Evolutionary conservation across 139 green algal species (phyloP).

Genomic region (Chlorella vulgaris): DNA sequence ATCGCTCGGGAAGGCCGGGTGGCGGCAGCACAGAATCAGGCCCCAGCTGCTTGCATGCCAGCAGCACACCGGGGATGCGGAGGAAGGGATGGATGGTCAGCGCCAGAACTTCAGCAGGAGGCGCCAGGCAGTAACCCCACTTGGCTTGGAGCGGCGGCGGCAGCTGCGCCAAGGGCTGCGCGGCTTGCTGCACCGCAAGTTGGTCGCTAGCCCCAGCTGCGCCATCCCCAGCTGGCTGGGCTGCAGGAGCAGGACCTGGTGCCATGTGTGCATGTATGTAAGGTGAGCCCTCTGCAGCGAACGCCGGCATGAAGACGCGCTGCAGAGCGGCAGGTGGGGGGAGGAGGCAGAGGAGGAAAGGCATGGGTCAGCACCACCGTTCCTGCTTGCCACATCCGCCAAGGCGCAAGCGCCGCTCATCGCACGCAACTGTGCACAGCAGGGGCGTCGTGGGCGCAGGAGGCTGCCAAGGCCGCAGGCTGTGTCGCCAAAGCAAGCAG

Average conservation of each 20-base stretch:
- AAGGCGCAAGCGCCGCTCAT: no score
- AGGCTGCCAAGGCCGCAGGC: no score
- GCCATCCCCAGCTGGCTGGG: background rate
- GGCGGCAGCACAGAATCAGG: background rate
- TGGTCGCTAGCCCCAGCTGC: background rate
- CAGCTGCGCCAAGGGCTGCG: background rate
- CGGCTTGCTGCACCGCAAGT: no score
- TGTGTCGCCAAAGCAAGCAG: no score
- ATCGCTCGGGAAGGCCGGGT: conserved; percentile 20
- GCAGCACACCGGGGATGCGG: conserved; percentile 23
- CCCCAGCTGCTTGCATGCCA: conserved; percentile 18
- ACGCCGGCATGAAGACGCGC: conserved; percentile 13
- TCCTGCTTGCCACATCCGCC: background rate
- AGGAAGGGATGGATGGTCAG: background rate
- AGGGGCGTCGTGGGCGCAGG: no score
- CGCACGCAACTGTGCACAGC: no score
- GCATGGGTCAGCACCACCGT: background rate
- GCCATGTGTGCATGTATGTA: background rate
- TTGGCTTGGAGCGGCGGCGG: conserved; percentile 30
- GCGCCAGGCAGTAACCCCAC: conserved; percentile 35
- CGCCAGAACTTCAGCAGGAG: background rate
- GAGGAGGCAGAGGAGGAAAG: background rate
- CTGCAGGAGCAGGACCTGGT: background rate
- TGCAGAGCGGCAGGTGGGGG: background rate
- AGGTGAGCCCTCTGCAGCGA: background rate